Evolutionary conservation across 2,329 filamentous ascomycete genomes (phyloP).

Genomic region (Ramichloridium luteum): DNA sequence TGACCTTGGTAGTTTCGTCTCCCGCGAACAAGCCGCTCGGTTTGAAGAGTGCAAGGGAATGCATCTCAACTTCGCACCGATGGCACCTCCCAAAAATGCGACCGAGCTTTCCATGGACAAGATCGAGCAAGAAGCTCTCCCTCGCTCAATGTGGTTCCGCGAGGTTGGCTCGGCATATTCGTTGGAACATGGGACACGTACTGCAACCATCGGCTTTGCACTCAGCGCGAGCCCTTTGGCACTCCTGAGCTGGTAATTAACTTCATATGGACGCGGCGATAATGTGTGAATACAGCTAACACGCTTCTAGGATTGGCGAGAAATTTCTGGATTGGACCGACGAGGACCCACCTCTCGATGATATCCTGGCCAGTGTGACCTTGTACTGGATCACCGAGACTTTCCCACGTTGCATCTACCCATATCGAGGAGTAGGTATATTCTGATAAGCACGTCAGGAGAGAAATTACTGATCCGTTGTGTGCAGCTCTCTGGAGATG

Average conservation of each 20-base stretch:
- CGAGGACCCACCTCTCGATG: slow-evolving; percentile 26
- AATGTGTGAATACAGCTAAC: slow-evolving; percentile 1
- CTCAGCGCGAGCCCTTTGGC: slow-evolving; percentile 43
- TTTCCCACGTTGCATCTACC: slow-evolving; percentile 37
- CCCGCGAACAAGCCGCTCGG: slow-evolving; percentile 26
- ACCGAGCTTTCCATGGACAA: slow-evolving; percentile 15
- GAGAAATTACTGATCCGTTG: too few species aligned
- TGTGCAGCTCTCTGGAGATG: slow-evolving; percentile 9
- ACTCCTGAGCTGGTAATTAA: slow-evolving; percentile 41
- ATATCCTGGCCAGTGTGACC: slow-evolving; percentile 36
- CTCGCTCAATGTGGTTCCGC: slow-evolving; percentile 29
- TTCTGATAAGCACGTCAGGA: too few species aligned
- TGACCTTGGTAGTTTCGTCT: slow-evolving; percentile 38
- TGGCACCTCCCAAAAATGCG: slow-evolving; percentile 15
- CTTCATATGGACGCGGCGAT: not conserved
- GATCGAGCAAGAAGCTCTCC: slow-evolving; percentile 29
- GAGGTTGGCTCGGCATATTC: slow-evolving; percentile 38
- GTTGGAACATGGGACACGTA: slow-evolving; percentile 41
- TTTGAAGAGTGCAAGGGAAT: slow-evolving; percentile 13
- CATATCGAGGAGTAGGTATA: slow-evolving; percentile 31
- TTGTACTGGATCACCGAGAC: slow-evolving; percentile 45
- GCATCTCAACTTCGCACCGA: slow-evolving; percentile 16
- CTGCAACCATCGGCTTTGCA: slow-evolving; percentile 45
- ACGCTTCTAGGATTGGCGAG: slow-evolving; percentile 36
- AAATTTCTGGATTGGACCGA: slow-evolving; percentile 45